phyloP scores from a whole-genome alignment of 441 rosid genomes.

The Croton setiger region DNA sequence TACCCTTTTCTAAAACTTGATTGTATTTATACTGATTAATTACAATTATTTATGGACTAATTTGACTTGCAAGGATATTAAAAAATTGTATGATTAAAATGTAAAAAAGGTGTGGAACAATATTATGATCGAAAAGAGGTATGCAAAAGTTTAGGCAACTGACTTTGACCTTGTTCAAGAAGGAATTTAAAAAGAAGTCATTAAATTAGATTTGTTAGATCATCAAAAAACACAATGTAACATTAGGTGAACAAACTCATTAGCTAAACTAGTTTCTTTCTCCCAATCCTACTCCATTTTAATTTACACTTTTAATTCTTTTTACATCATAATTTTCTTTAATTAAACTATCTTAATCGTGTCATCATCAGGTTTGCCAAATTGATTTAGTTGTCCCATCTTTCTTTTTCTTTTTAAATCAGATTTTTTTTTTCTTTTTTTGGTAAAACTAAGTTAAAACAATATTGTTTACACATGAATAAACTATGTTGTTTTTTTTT shows the following conservation, averaged over 20 bases:
- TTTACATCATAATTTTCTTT: no score
- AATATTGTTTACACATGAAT: no score
- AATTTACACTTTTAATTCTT: not conserved
- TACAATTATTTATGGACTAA: no score
- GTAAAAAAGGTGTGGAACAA: constrained; percentile 2
- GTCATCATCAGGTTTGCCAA: no score
- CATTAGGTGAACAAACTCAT: constrained; percentile 41
- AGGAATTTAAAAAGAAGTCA: not conserved
- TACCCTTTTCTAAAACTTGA: no score
- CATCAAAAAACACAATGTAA: constrained; percentile 2
- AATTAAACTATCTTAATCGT: no score
- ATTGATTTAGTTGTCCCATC: not conserved
- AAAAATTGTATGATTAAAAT: not conserved
- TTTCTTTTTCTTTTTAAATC: not conserved
- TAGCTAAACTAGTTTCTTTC: constrained; percentile 9
- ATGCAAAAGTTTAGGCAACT: constrained; percentile 25
- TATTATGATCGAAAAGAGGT: not conserved
- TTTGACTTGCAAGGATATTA: no score
- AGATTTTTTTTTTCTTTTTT: no score
- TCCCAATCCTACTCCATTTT: constrained; percentile 17
- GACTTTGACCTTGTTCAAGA: constrained; percentile 18
- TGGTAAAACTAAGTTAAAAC: no score
- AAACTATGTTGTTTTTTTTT: no score
- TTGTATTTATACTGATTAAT: no score
- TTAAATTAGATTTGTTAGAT: constrained; percentile 2